phyloP scores from a whole-genome alignment of 1,139 yeast species.

The Protomyces inouyei region DNA sequence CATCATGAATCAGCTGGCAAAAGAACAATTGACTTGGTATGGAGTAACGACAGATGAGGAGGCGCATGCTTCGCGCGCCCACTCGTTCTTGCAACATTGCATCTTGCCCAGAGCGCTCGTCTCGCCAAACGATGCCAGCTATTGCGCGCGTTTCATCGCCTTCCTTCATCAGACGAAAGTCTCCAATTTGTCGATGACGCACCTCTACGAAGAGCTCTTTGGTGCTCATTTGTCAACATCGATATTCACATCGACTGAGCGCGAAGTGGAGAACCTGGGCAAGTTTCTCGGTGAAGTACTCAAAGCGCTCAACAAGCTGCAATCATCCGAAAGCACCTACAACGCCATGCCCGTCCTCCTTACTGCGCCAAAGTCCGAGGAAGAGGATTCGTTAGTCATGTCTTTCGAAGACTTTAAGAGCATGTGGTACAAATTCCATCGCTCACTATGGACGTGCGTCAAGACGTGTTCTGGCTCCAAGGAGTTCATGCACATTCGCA shows the following conservation, averaged over 20 bases:
- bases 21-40: constrained; percentile 36
- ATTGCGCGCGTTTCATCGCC: constrained; percentile 58
- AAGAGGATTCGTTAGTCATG: neutral
- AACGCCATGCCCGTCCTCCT: constrained; percentile 33
- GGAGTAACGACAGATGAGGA: neutral
- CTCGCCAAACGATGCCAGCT: constrained; percentile 82
- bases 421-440: constrained; percentile 53
- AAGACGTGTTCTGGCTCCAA: constrained; percentile 49
- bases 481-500: constrained; percentile 76
- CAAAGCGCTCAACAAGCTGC: constrained; percentile 47
- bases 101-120: constrained; percentile 70
- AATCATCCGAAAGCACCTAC: constrained; percentile 37
- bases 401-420: constrained; percentile 39
- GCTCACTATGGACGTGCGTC: constrained; percentile 47
- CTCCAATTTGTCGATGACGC: constrained; percentile 46
- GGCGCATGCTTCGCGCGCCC: neutral
- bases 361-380: constrained; percentile 24
- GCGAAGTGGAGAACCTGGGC: constrained; percentile 80
- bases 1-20: constrained; percentile 37
- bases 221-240: constrained; percentile 54
- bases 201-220: constrained; percentile 48
- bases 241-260: constrained; percentile 64
- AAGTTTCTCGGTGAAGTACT: constrained; percentile 61
- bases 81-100: constrained; percentile 55
- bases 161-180: constrained; percentile 47